Evolutionary conservation across 768 basidiomycete genomes (phyloP), one percentile per base, ranked within the genome.

Genomic region (Phaffia australis): DNA sequence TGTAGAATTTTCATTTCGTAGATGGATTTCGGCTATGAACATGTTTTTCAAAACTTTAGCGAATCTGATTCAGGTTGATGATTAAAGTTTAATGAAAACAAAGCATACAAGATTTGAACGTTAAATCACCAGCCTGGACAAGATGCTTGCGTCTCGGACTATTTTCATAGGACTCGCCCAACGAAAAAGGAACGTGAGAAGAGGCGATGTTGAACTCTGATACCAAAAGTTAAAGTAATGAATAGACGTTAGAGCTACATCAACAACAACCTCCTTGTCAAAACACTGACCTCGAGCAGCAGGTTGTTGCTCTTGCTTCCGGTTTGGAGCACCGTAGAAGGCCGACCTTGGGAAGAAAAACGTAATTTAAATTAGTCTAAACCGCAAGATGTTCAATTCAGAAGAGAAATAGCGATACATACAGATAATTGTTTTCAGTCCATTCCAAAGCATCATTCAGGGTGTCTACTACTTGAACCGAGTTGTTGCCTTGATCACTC

Each of bases 361-460:
- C 23, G 32, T 14, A 32, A 42, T 42, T 11, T 5, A 42, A 42
- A 42, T 42, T 11, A 42, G 6, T 42, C 11, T 11, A 42, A 42
- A 4, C n/a, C n/a, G n/a, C n/a, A n/a, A 42, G 4, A 42, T 42
- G 35, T 42, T 5, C 35, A 5, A 42, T 42, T 42, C 19, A 11
- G 16, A 30, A 3, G 49, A 48, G 4, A 29, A n/a, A 3, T 0
- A 25, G 54, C 9, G 87, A 88, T 9, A 87, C 85, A 62, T 82
- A 83, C 69, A 97, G 73, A 77, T 95, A 95, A 0, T 84, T 87
- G 76, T 97, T 97, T 78, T 97, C 92, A 0, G 89, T 93, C 92
- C 92, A 94, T 76, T 98, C 94, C 80, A 97, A 82, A 0, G 90
- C 93, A 69, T 95, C 89, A 71, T 87, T 92, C 71, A 92, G 80